These are phyloP conservation scores for Lepiota venenata DNA, from an alignment of 768 basidiomycete genomes.

Conservation along the genomic window DNA sequence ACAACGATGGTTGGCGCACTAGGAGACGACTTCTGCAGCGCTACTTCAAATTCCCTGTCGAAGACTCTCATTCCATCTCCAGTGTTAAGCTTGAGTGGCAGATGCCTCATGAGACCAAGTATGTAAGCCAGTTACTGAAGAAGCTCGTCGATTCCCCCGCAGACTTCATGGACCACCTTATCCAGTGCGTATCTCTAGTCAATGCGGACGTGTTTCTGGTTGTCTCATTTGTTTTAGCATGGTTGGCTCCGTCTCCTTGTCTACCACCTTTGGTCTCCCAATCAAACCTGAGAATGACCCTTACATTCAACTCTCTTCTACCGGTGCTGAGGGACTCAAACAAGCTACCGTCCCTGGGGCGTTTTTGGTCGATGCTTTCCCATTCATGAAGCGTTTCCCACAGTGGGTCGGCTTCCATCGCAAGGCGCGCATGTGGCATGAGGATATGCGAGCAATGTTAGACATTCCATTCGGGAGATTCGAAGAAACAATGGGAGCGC, in stretches of 20 bases:
- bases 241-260: slow-evolving; percentile 14
- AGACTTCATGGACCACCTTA: slow-evolving; percentile 24
- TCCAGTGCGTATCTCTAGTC: slow-evolving; percentile 8
- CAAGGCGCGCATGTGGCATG: slow-evolving; percentile 38
- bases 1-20: slow-evolving; percentile 13
- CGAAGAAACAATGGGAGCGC: slow-evolving; percentile 30
- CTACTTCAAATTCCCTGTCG: slow-evolving; percentile 28
- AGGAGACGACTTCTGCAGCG: slow-evolving; percentile 29
- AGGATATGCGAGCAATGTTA: slow-evolving; percentile 35
- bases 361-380: slow-evolving; percentile 41
- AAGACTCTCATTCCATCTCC: slow-evolving; percentile 8
- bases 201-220: slow-evolving; percentile 1
- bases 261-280: slow-evolving; percentile 8
- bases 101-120: slow-evolving; percentile 22
- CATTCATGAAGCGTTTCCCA: slow-evolving; percentile 43
- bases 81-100: slow-evolving; percentile 22
- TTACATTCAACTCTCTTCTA: slow-evolving; percentile 47
- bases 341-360: slow-evolving; percentile 47
- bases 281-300: slow-evolving; percentile 33
- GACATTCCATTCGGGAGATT: slow-evolving; percentile 41
- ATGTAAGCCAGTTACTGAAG: slow-evolving; percentile 26
- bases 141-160: slow-evolving; percentile 27
- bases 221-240: slow-evolving; percentile 5
- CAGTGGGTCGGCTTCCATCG: slow-evolving; percentile 52
- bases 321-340: slow-evolving; percentile 50